phyloP scores from a whole-genome alignment of 495 filamentous ascomycete genomes.

The Antarctomyces pellizariae region DNA sequence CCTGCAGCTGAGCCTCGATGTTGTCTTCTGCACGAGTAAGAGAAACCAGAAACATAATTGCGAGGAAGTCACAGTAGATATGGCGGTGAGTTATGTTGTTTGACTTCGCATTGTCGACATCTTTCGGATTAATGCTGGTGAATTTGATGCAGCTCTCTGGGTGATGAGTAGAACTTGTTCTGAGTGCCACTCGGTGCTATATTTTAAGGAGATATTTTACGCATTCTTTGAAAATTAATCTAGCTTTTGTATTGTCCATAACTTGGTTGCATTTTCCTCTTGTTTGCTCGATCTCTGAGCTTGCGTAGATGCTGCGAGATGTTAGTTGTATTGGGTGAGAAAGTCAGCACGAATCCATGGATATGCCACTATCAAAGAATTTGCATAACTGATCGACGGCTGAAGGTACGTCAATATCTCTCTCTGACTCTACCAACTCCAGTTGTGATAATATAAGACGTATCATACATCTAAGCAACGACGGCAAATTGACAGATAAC shows the following conservation, averaged over 20 bases:
- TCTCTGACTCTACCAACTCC: slow-evolving; percentile 14
- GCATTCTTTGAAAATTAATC: slow-evolving; percentile 64
- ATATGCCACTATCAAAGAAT: slow-evolving; percentile 41
- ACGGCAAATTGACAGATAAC: slow-evolving; percentile 34
- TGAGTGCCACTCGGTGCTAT: slow-evolving; percentile 29
- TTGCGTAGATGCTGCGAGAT: too few species aligned
- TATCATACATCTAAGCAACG: slow-evolving; percentile 39
- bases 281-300: too few species aligned
- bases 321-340: too few species aligned
- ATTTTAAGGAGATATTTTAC: slow-evolving; percentile 48
- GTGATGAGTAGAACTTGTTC: slow-evolving; percentile 27
- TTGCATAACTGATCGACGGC: slow-evolving; percentile 28
- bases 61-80: slow-evolving; percentile 47
- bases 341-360: too few species aligned
- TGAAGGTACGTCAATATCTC: slow-evolving; percentile 5
- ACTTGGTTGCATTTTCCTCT: slow-evolving; percentile 11
- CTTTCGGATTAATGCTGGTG: slow-evolving; percentile 30
- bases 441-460: slow-evolving; percentile 33
- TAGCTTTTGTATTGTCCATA: slow-evolving; percentile 36
- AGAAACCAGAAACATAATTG: slow-evolving; percentile 29
- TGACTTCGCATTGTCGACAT: slow-evolving; percentile 16
- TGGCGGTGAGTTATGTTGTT: slow-evolving; percentile 31
- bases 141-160: slow-evolving; percentile 37
- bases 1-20: slow-evolving; percentile 28
- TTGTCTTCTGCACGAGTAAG: slow-evolving; percentile 42